Evolutionary conservation across 768 basidiomycete species (phyloP), one percentile per base, ranked within the genome.

Genomic region (Tremella yokohamensis): DNA sequence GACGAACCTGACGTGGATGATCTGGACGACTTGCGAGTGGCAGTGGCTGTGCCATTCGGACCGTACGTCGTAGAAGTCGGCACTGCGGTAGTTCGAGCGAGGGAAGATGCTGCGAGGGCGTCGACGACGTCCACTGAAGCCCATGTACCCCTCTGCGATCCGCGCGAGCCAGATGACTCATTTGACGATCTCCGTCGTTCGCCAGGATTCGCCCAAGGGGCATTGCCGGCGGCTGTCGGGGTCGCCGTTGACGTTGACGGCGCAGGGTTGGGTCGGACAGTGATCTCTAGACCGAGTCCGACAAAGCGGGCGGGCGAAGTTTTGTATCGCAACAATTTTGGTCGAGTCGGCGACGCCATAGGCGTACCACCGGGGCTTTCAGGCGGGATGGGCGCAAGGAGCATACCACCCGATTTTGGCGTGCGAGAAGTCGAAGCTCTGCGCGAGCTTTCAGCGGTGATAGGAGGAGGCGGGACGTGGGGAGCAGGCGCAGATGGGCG

Each of bases 211-310:
- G 19, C 47, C 49, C 8, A 44, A 26, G 7, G 44, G n/a, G 29
- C 18, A 37, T 53, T 52, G 16, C 54, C 49, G 12, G 52, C 54
- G 8, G 29, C 49, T 12, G 49, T 67, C 2, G 56, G 40, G 3
- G 18, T 50, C 54, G 12, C 52, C 42, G 20, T 38, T 29, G 45
- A 53, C 26, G 44, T n/a, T 20, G 26, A 13, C 16, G 25, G 26
- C n/a, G 20, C 24, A 24, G 48, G 11, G 8, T 47, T 26, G 38
- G 58, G 38, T 9, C 65, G 55, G 12, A 70, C 64, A n/a, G 42
- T 49, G 44, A 70, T 65, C 15, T 67, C 49, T 24, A 70, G 51
- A 3, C 69, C 69, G 3, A 70, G 48, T 15, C 64, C 69, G 29
- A 34, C 29, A 34, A 34, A 34, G 29, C 42, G n/a, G 22, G 42